Base-by-base conservation (phyloP, 139 green algal genomes). In the Chlorella sorokiniana region DNA sequence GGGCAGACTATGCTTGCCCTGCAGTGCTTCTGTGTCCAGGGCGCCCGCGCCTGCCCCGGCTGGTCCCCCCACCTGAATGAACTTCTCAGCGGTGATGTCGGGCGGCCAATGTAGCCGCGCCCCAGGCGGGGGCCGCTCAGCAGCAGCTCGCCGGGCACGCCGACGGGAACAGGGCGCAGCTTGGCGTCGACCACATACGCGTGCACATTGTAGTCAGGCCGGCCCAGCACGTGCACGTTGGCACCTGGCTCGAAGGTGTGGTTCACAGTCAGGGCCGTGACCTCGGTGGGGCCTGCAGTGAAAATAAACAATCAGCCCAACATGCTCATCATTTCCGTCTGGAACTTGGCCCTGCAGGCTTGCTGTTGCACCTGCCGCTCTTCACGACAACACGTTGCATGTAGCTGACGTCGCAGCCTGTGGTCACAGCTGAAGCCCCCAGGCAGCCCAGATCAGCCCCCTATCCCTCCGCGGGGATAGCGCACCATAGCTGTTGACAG, bases 111-210 rank as follows among this genome's bases (percentile, higher is more conserved):
- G 71, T 92, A 92, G 42, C 87, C 88, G 18, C 67, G 51, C 1
- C 83, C 89, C 61, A 92, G 62, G 33, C 81, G 78, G 6, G 83
- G 69, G 22, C 86, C 85, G 48, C 62, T 82, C 44, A 93, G 76
- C 51, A 87, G 74, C 67, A 93, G 83, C 85, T 93, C 90, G 4
- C 89, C 88, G 33, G 85, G 69, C 45, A 72, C 52, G 42, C 89
- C 89, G 25, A 88, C 44, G 25, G 48, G 48, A 11, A 56, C 48
- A 16, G 48, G 48, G 14, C 48, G 48, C 48, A 56, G 11, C 48
- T 56, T 56, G 48, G 48, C 48, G 48, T 56, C 48, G 16, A 56
- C 48, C 11, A 56, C 48, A 16, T 56, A 56, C 16, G 48, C 48
- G 48, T 56, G 48, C 14, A 56, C 48, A 56, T 56, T 56, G 48